Percentiles rank a stretch among this genome's conserved stretches.
These are phyloP conservation scores for Quercus bicolor DNA, from an alignment of 306 rosid genomes.

Conservation along the genomic window DNA sequence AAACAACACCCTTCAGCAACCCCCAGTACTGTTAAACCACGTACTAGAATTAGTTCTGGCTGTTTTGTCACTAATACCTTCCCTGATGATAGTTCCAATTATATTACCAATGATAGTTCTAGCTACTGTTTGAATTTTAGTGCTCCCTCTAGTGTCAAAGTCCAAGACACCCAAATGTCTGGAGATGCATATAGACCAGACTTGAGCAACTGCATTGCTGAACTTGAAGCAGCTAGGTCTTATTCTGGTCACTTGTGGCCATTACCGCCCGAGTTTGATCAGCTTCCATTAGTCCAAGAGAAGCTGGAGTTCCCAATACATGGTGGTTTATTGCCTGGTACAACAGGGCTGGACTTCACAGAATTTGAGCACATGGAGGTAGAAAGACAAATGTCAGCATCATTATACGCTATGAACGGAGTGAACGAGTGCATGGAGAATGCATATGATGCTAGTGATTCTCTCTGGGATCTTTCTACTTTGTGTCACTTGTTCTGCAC, in stretches of 20 bases:
- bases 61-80: not conserved
- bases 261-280: conserved; percentile 29
- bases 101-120: no score
- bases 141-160: conserved; percentile 1
- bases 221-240: conserved; percentile 14
- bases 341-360: not conserved
- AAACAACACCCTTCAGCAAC: conserved; percentile 22
- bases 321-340: not conserved
- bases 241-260: conserved; percentile 43
- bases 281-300: conserved; percentile 20
- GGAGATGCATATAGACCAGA: conserved; percentile 48
- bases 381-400: conserved; percentile 38
- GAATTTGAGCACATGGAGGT: conserved; percentile 18
- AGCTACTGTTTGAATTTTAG: not conserved
- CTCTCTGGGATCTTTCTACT: conserved; percentile 36
- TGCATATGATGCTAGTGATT: conserved; percentile 24
- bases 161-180: conserved; percentile 10
- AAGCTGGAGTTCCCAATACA: conserved; percentile 11
- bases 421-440: conserved; percentile 22
- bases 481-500: conserved; percentile 31
- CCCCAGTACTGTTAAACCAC: not conserved
- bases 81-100: not conserved
- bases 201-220: conserved; percentile 39
- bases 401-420: conserved; percentile 27
- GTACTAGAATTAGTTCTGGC: conserved; percentile 8